Evolutionary conservation across 768 basidiomycete genomes (phyloP).

Genomic region (Lentinula raphanica): DNA sequence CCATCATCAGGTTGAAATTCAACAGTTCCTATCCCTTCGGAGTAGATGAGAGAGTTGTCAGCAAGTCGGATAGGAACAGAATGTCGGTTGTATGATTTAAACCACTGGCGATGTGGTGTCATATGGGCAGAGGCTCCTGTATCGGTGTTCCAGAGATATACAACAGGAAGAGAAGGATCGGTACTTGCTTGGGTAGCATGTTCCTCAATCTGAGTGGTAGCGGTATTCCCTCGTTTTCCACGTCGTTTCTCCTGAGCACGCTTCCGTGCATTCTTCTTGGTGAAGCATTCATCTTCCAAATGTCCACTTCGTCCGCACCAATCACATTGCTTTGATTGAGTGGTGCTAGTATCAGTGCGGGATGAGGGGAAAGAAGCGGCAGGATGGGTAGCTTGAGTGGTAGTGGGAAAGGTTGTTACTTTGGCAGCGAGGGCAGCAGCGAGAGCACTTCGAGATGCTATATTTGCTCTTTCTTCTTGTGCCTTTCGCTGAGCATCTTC

Average conservation of each 20-base stretch:
- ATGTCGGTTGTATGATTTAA: conserved; percentile 13
- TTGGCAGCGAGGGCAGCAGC: neutral
- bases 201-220: conserved; percentile 4
- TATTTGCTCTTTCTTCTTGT: neutral
- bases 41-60: conserved; percentile 16
- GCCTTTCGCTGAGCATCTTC: neutral
- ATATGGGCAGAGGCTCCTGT: conserved; percentile 29
- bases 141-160: conserved; percentile 22
- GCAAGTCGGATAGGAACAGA: conserved; percentile 19
- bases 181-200: conserved; percentile 14
- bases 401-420: too few relatives aligned
- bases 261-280: neutral
- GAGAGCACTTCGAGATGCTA: neutral
- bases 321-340: neutral
- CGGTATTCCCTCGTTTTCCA: neutral
- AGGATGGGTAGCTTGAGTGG: too few relatives aligned
- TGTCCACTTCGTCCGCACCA: neutral
- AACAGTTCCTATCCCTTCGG: conserved; percentile 18
- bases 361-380: too few relatives aligned
- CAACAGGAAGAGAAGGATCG: conserved; percentile 4
- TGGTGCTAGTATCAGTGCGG: too few relatives aligned
- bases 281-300: neutral
- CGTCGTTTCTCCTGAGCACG: neutral
- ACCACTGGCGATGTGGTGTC: conserved; percentile 26
- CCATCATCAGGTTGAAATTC: conserved; percentile 11